These are phyloP conservation scores for Prunus dulcis DNA, from an alignment of 306 rosid species.

Conservation along the genomic window DNA sequence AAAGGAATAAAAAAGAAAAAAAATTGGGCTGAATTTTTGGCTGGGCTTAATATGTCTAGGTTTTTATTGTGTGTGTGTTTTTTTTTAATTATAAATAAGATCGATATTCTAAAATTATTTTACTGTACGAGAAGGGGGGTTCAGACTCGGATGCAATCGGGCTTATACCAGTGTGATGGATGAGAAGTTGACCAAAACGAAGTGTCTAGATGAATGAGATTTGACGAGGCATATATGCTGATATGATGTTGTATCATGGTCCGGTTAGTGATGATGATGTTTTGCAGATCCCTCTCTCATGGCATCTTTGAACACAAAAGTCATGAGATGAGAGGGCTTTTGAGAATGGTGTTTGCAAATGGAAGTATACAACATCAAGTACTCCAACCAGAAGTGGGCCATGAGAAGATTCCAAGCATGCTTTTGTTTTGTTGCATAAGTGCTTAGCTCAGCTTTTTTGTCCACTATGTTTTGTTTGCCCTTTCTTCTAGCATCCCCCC, in stretches of 20 bases:
- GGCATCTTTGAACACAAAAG: background rate
- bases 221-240: background rate
- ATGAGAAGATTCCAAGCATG: background rate
- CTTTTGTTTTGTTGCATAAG: background rate
- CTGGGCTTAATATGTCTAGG: background rate
- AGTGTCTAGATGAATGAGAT: background rate
- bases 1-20: too few relatives aligned
- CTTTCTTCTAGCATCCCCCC: too few relatives aligned
- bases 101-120: too few relatives aligned
- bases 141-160: too few relatives aligned
- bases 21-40: background rate
- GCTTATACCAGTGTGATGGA: too few relatives aligned
- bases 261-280: background rate
- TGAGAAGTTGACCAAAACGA: too few relatives aligned
- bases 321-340: background rate
- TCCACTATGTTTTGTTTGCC: background rate
- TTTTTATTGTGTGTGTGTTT: too few relatives aligned
- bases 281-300: background rate
- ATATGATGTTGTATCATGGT: background rate
- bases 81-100: too few relatives aligned
- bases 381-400: background rate
- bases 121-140: too few relatives aligned
- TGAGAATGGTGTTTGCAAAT: background rate
- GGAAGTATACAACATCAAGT: background rate
- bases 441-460: background rate